phyloP scores from a whole-genome alignment of 495 filamentous ascomycete genomes.

The Penicillium silybi region DNA sequence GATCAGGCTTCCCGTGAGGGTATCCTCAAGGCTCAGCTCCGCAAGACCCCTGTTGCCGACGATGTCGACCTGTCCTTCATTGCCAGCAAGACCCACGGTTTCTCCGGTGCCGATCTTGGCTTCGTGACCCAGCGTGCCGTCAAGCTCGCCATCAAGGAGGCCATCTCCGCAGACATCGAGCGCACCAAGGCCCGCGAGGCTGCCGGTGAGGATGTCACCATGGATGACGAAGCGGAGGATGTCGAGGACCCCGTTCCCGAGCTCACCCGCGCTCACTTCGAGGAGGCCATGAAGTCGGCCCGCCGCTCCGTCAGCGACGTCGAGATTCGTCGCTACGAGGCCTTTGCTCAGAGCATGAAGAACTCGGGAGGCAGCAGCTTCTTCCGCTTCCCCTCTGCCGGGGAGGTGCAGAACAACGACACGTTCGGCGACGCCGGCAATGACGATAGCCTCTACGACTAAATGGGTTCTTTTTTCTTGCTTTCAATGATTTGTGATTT shows the following conservation, averaged over 20 bases:
- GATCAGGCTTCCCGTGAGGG: constrained; percentile 80
- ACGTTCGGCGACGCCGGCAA: constrained; percentile 80
- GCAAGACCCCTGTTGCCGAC: constrained; percentile 88
- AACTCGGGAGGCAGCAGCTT: constrained; percentile 88
- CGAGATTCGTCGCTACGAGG: constrained; percentile 96
- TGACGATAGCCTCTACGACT: constrained; percentile 82
- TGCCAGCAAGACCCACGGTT: constrained; percentile 95
- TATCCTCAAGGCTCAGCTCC: constrained; percentile 94
- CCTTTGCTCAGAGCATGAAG: constrained; percentile 98
- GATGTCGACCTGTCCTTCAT: constrained; percentile 91
- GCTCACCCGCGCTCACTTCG: constrained; percentile 93
- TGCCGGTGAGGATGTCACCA: constrained; percentile 71
- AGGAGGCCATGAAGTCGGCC: constrained; percentile 95
- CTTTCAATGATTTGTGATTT: constrained; percentile 19
- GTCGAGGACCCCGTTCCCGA: constrained; percentile 94
- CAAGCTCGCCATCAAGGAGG: constrained; percentile 98
- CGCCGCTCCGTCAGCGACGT: constrained; percentile 92
- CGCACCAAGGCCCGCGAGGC: constrained; percentile 83
- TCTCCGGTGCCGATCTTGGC: constrained; percentile 98
- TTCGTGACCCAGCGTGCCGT: constrained; percentile 98
- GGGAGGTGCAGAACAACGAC: constrained; percentile 56
- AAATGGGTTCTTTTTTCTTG: constrained; percentile 29
- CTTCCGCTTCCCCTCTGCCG: constrained; percentile 90
- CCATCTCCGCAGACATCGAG: constrained; percentile 87
- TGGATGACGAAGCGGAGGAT: constrained; percentile 72